Evolutionary conservation across 1,139 yeast genomes (phyloP), one percentile per base, ranked within the genome.

Genomic region (Pichia kudriavzevii): DNA sequence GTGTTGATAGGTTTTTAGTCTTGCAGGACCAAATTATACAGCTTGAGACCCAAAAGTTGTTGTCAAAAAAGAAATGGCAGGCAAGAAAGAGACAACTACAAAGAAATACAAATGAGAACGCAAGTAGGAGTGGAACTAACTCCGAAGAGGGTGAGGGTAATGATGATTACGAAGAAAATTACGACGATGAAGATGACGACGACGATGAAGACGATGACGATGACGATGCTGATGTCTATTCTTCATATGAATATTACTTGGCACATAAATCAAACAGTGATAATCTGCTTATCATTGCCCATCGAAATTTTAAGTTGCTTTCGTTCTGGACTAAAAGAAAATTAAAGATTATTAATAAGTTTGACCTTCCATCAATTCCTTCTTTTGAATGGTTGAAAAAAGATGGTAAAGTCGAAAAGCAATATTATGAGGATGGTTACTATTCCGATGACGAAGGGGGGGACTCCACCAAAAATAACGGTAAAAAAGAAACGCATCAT

Each of bases 21-120:
- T 53, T 84, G 16, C 82, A 80, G 47, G 82, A 75, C 45, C 94
- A 83, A 53, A 54, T 84, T 30, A 69, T 69, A 42, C 79, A 75
- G 42, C 53, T 83, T 40, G 64, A 74, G 36, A 76, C 74, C 30
- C 88, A 80, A 46, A 66, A 65, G 34, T 39, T 29, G 31, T 50
- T 10, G 31, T 52, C 30, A 6, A 40, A 40, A 41, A 47, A 28
- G 39, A 50, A 36, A 33, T 45, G 38, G 39, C 25, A 25, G 13
- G 20, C 19, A 11, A 4, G 24, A 8, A 26, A 26, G n/a, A 13
- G 27, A n/a, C n/a, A 17, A 5, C 19, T 25, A 9, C 7, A 17
- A 11, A 22, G n/a, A 4, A 28, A 12, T 13, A 27, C 14, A 2
- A 19, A 30, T 25, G 19, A n/a, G n/a, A n/a, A n/a, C n/a, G n/a